Evolutionary conservation across 2,329 filamentous ascomycete species (phyloP).

Genomic region (Diplocarpon mali): DNA sequence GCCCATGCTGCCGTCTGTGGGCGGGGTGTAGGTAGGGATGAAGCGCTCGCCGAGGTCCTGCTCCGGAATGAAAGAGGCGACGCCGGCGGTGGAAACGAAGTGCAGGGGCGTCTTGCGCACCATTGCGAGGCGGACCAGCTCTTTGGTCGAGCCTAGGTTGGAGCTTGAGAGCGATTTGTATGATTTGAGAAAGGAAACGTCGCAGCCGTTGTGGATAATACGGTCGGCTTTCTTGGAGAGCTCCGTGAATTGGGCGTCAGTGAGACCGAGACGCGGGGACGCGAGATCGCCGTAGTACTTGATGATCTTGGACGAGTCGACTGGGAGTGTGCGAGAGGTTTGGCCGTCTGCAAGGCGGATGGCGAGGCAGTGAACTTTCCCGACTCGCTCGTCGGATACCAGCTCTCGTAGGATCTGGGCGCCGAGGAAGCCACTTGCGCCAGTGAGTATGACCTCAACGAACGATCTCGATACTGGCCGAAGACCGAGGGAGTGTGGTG

Average conservation of each 20-base stretch:
- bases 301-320: conserved; percentile 18
- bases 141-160: conserved; percentile 30
- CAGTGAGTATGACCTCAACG: conserved; percentile 28
- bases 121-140: conserved; percentile 27
- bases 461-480: conserved; percentile 1
- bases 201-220: conserved; percentile 44
- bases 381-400: conserved; percentile 24
- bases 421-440: conserved; percentile 33
- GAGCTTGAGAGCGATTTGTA: conserved; percentile 28
- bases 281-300: conserved; percentile 30
- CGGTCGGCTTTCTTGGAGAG: conserved; percentile 30
- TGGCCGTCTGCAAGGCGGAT: conserved; percentile 21
- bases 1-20: conserved; percentile 17
- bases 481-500: conserved; percentile 1
- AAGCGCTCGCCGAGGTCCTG: conserved; percentile 5
- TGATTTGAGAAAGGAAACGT: conserved; percentile 29
- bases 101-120: conserved; percentile 28
- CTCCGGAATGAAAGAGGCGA: conserved; percentile 6
- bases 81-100: conserved; percentile 27
- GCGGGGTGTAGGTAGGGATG: conserved; percentile 4
- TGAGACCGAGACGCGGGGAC: conserved; percentile 30
- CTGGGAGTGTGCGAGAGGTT: conserved; percentile 1
- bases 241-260: conserved; percentile 17
- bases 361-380: conserved; percentile 34
- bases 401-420: conserved; percentile 30